Conservation (phyloP, 2,329 filamentous ascomycete species). For the Aspergillus phoenicis region DNA sequence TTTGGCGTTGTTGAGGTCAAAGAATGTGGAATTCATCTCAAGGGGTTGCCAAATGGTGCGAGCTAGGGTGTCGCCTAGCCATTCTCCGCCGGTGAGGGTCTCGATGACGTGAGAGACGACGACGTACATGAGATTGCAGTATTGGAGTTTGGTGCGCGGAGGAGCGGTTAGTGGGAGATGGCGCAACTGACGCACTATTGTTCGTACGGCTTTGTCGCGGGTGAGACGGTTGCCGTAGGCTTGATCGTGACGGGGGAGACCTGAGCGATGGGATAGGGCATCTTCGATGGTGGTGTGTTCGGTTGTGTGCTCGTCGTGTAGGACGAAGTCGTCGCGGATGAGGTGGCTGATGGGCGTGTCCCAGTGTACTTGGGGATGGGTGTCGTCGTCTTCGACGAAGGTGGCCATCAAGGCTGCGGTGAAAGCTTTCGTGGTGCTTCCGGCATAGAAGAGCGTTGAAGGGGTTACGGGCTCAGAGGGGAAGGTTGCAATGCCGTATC, state of each 20-base stretch:
- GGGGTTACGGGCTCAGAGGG: slow-evolving; percentile 45
- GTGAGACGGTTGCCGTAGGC: slow-evolving; percentile 7
- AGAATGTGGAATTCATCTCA: slow-evolving; percentile 44
- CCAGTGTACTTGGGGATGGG: slow-evolving; percentile 36
- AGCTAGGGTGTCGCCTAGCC: slow-evolving; percentile 36
- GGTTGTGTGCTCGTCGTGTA: slow-evolving; percentile 26
- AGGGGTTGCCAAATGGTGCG: slow-evolving; percentile 45
- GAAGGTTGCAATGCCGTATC: slow-evolving; percentile 42
- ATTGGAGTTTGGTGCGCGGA: slow-evolving; percentile 50
- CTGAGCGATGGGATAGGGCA: slow-evolving; percentile 34
- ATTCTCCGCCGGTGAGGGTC: slow-evolving; percentile 38
- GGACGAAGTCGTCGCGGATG: slow-evolving; percentile 36
- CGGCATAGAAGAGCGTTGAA: slow-evolving; percentile 58
- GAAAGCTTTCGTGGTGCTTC: slow-evolving; percentile 60
- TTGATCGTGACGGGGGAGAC: slow-evolving; percentile 30
- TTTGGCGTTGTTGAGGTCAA: slow-evolving; percentile 38
- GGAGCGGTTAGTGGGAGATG: slow-evolving; percentile 46
- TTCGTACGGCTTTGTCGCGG: slow-evolving; percentile 32
- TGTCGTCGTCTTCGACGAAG: slow-evolving; percentile 29
- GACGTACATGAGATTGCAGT: slow-evolving; percentile 58
- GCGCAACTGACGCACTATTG: slow-evolving; percentile 46
- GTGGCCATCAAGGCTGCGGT: slow-evolving; percentile 55
- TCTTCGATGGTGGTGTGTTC: slow-evolving; percentile 33
- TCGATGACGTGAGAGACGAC: slow-evolving; percentile 52
- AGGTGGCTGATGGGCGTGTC: slow-evolving; percentile 37